Evolutionary conservation across 768 basidiomycete species (phyloP).

Genomic region (Lentinula raphanica): DNA sequence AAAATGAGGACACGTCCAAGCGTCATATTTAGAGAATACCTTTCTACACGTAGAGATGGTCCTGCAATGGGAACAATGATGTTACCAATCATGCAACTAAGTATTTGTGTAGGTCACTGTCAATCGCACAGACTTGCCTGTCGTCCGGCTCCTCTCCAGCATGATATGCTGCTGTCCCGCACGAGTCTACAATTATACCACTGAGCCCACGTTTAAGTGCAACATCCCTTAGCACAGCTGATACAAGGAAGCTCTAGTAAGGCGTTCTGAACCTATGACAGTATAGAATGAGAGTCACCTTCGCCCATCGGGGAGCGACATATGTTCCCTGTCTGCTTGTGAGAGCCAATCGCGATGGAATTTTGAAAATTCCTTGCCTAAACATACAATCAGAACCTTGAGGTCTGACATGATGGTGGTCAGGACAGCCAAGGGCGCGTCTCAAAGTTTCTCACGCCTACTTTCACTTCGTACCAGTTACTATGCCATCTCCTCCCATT

Average conservation of each 20-base stretch:
- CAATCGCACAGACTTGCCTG: constrained; percentile 32
- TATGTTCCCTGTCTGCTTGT: constrained; percentile 54
- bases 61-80: constrained; percentile 30
- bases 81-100: not conserved
- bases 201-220: constrained; percentile 50
- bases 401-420: constrained; percentile 19
- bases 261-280: not conserved
- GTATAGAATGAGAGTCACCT: constrained; percentile 3
- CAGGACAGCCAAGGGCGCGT: not conserved
- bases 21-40: too few relatives aligned
- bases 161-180: constrained; percentile 84
- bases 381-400: constrained; percentile 70
- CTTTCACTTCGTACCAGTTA: not conserved
- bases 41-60: constrained; percentile 67
- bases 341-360: not conserved
- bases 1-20: too few relatives aligned
- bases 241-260: not conserved
- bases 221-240: constrained; percentile 66
- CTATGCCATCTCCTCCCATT: constrained; percentile 79
- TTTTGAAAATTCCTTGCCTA: constrained; percentile 30
- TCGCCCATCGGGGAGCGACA: constrained; percentile 93
- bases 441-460: not conserved
- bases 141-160: constrained; percentile 79
- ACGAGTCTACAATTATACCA: constrained; percentile 72
- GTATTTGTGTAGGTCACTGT: not conserved